phyloP scores from a whole-genome alignment of 2,329 filamentous ascomycete genomes.

The Microsporum audouinii region DNA sequence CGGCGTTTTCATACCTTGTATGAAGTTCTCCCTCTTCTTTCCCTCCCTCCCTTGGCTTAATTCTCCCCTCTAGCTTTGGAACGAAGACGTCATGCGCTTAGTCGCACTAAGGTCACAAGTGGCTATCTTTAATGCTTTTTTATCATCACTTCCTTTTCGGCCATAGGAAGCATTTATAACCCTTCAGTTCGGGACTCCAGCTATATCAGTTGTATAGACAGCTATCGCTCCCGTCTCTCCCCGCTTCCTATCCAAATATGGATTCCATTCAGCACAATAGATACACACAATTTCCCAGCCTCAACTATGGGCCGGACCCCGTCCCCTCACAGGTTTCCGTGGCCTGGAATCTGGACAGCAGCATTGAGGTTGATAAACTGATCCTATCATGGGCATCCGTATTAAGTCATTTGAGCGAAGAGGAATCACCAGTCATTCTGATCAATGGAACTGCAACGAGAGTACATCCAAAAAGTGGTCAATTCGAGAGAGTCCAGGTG shows the following conservation, averaged over 20 bases:
- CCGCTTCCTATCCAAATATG: neutral
- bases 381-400: slow-evolving; percentile 22
- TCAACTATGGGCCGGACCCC: slow-evolving; percentile 11
- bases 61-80: neutral
- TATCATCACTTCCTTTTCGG: neutral
- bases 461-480: slow-evolving; percentile 16
- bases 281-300: slow-evolving; percentile 15
- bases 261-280: neutral
- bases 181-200: neutral
- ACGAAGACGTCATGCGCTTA: neutral
- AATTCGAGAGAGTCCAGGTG: slow-evolving; percentile 14
- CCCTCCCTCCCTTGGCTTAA: neutral
- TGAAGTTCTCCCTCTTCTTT: neutral
- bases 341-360: slow-evolving; percentile 8
- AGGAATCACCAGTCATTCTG: slow-evolving; percentile 24
- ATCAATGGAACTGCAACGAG: slow-evolving; percentile 22
- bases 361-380: slow-evolving; percentile 8
- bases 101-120: neutral
- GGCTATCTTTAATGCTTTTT: neutral
- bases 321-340: slow-evolving; percentile 1
- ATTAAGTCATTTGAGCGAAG: slow-evolving; percentile 23
- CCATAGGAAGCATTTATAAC: neutral
- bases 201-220: neutral
- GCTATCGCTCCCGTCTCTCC: neutral
- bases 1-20: neutral